Conservation (phyloP, 1,284 basidiomycete genomes). For the Trichosporon faecale region DNA sequence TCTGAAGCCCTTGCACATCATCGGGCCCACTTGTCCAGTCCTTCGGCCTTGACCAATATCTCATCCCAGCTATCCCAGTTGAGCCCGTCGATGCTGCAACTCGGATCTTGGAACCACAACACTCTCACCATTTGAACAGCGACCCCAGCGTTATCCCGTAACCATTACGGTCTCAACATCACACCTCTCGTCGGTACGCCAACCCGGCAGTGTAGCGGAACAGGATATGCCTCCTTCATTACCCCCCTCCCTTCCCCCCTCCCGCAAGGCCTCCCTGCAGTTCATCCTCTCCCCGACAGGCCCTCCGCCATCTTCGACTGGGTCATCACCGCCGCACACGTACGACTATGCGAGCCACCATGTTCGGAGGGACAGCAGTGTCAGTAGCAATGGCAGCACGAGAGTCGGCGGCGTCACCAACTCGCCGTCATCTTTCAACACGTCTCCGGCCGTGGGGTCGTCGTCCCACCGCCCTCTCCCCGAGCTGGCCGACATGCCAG, state of each 20-base stretch:
- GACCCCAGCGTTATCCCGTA: too few relatives aligned
- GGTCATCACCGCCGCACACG: background rate
- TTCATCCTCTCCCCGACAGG: conserved; percentile 35
- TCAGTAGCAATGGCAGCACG: background rate
- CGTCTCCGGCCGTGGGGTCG: background rate
- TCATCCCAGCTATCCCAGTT: background rate
- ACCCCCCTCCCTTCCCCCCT: conserved; percentile 11
- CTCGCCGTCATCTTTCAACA: background rate
- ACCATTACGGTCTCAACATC: background rate
- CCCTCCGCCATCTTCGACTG: conserved; percentile 3
- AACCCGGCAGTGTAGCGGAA: conserved; percentile 5
- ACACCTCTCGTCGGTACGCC: background rate
- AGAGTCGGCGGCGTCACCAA: background rate
- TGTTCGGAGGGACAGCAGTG: conserved; percentile 5
- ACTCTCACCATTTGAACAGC: background rate
- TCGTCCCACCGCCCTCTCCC: conserved; percentile 8
- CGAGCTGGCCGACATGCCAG: conserved; percentile 28
- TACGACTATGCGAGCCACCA: conserved; percentile 12
- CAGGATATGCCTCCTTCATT: background rate
- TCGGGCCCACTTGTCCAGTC: background rate
- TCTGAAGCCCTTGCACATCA: conserved; percentile 3
- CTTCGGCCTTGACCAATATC: conserved; percentile 4
- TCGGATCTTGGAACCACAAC: background rate
- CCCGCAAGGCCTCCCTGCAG: conserved; percentile 37
- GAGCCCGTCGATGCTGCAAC: background rate